phyloP scores from a whole-genome alignment of 768 basidiomycete genomes.

The Russula brevipes region DNA sequence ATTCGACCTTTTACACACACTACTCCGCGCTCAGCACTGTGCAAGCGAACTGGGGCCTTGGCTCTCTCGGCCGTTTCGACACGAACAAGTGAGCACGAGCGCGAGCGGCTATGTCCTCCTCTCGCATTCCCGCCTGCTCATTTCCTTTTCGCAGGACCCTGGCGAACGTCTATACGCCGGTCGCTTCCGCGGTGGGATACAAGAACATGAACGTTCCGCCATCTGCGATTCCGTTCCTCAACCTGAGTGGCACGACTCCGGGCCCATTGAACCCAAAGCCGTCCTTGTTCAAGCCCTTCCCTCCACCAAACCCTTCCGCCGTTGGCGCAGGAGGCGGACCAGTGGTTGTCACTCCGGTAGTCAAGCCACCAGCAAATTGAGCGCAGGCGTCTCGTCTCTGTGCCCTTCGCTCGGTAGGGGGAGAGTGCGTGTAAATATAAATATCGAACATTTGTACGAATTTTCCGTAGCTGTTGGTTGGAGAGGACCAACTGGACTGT shows the following conservation, averaged over 20 bases:
- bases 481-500: too few species aligned
- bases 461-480: too few species aligned
- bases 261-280: constrained; percentile 40
- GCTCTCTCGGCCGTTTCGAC: constrained; percentile 54
- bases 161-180: constrained; percentile 48
- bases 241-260: constrained; percentile 40
- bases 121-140: background rate
- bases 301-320: constrained; percentile 38
- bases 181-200: constrained; percentile 45
- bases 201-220: constrained; percentile 33
- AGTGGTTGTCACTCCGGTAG: constrained; percentile 32
- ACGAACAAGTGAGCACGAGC: constrained; percentile 39
- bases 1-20: constrained; percentile 54
- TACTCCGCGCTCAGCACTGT: constrained; percentile 54
- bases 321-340: constrained; percentile 40
- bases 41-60: constrained; percentile 56
- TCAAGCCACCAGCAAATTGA: too few species aligned
- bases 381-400: too few species aligned
- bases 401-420: too few species aligned
- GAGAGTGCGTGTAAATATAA: too few species aligned
- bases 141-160: constrained; percentile 26
- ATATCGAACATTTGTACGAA: too few species aligned
- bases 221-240: constrained; percentile 34
- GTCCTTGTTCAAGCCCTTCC: constrained; percentile 37
- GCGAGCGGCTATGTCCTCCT: background rate